Evolutionary conservation across 2,329 filamentous ascomycete species (phyloP).

Genomic region (Aspergillus hortae): DNA sequence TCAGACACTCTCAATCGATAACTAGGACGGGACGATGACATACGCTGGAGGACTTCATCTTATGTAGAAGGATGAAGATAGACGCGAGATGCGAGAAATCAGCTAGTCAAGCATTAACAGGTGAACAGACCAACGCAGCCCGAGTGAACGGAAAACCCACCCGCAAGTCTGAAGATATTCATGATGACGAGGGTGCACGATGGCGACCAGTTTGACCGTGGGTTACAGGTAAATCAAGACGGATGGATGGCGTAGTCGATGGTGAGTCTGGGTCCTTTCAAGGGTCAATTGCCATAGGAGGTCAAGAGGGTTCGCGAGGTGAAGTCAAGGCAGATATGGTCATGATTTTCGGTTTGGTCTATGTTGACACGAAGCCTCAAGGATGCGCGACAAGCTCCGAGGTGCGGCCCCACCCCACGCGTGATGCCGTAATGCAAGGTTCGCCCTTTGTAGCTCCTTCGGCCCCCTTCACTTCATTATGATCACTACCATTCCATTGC

Average conservation of each 20-base stretch:
- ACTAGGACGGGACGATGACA: constrained; percentile 25
- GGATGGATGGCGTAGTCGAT: neutral
- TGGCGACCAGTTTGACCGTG: constrained; percentile 1
- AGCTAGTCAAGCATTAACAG: constrained; percentile 50
- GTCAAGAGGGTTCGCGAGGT: too few relatives aligned
- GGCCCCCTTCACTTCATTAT: neutral
- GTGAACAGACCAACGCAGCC: neutral
- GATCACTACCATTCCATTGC: too few relatives aligned
- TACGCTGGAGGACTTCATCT: constrained; percentile 92
- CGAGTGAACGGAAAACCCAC: constrained; percentile 38
- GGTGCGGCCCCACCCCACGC: constrained; percentile 12
- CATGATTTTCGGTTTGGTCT: constrained; percentile 2
- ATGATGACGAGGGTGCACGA: constrained; percentile 42
- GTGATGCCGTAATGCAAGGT: constrained; percentile 7
- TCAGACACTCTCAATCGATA: neutral
- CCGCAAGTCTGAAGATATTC: constrained; percentile 68
- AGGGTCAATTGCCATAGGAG: constrained; percentile 7
- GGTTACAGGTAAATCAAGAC: neutral
- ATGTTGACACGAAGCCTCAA: constrained; percentile 42
- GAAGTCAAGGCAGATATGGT: too few relatives aligned
- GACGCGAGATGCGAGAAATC: constrained; percentile 95
- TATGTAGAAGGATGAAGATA: constrained; percentile 91
- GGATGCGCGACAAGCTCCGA: constrained; percentile 17
- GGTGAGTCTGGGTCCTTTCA: neutral
- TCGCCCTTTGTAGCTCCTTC: neutral